Conservation (phyloP, 495 filamentous ascomycete species). For the Massariosphaeria phaeospora region DNA sequence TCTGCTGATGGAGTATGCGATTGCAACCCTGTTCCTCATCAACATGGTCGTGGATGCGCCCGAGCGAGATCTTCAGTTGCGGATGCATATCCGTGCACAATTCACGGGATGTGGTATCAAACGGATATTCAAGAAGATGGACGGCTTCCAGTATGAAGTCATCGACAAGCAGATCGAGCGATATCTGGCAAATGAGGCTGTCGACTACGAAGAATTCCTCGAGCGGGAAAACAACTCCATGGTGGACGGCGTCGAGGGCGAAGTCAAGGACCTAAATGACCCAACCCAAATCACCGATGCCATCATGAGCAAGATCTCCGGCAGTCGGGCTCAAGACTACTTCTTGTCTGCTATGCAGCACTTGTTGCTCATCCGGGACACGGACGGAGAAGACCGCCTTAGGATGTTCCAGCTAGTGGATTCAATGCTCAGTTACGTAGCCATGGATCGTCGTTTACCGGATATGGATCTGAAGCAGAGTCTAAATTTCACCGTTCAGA, state of each 20-base stretch:
- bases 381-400: slow-evolving; percentile 84
- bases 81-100: slow-evolving; percentile 91
- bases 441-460: slow-evolving; percentile 92
- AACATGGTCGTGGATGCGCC: slow-evolving; percentile 95
- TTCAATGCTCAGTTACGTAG: slow-evolving; percentile 96
- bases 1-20: slow-evolving; percentile 96
- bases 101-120: slow-evolving; percentile 95
- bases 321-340: slow-evolving; percentile 83
- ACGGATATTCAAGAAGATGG: slow-evolving; percentile 93
- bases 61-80: slow-evolving; percentile 79
- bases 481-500: slow-evolving; percentile 95
- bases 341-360: slow-evolving; percentile 95
- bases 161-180: slow-evolving; percentile 98
- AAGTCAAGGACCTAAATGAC: slow-evolving; percentile 91
- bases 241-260: slow-evolving; percentile 83
- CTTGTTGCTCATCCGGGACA: slow-evolving; percentile 87
- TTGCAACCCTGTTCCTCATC: slow-evolving; percentile 88
- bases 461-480: slow-evolving; percentile 98
- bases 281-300: slow-evolving; percentile 90
- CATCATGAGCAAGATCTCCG: slow-evolving; percentile 80
- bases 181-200: slow-evolving; percentile 88
- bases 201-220: slow-evolving; percentile 95
- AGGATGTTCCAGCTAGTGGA: slow-evolving; percentile 98
- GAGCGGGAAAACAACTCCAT: slow-evolving; percentile 87
- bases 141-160: slow-evolving; percentile 94